Evolutionary conservation across 2,329 filamentous ascomycete genomes (phyloP).

Genomic region (Ophiostoma sp.): DNA sequence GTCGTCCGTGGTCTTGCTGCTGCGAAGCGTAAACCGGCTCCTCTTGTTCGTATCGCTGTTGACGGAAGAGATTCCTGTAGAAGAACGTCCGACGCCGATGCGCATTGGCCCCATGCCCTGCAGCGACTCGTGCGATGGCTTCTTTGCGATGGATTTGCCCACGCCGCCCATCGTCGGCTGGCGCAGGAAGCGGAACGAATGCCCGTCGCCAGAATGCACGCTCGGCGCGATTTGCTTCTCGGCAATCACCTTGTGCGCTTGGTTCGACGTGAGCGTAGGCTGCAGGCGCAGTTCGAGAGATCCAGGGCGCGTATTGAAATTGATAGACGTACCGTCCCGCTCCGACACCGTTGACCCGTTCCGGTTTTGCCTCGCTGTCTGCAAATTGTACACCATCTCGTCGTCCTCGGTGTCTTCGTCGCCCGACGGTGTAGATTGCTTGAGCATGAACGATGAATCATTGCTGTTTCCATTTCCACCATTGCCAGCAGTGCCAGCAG

Average conservation of each 20-base stretch:
- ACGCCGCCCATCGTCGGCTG: conserved; percentile 30
- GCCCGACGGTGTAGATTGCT: conserved; percentile 35
- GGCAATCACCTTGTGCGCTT: conserved; percentile 35
- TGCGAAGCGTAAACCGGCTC: conserved; percentile 52
- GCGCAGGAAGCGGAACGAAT: conserved; percentile 50
- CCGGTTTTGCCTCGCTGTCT: conserved; percentile 23
- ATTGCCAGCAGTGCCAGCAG: background rate
- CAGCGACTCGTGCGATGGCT: conserved; percentile 54
- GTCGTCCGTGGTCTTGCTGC: conserved; percentile 35
- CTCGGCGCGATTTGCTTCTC: conserved; percentile 45
- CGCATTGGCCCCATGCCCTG: conserved; percentile 39
- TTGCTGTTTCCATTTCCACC: background rate
- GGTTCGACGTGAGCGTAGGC: conserved; percentile 64
- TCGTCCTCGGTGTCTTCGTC: conserved; percentile 39
- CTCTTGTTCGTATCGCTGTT: conserved; percentile 36
- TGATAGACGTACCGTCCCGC: conserved; percentile 39
- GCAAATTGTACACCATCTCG: conserved; percentile 30
- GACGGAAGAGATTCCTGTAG: conserved; percentile 41
- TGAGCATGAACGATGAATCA: background rate
- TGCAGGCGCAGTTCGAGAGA: conserved; percentile 76
- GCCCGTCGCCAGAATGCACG: conserved; percentile 45
- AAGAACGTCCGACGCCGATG: conserved; percentile 38
- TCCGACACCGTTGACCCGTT: conserved; percentile 29
- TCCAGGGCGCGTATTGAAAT: conserved; percentile 57
- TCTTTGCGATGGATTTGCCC: conserved; percentile 39